Evolutionary conservation across 257 asterid species (phyloP).

Genomic region (Orobanche coerulescens): DNA sequence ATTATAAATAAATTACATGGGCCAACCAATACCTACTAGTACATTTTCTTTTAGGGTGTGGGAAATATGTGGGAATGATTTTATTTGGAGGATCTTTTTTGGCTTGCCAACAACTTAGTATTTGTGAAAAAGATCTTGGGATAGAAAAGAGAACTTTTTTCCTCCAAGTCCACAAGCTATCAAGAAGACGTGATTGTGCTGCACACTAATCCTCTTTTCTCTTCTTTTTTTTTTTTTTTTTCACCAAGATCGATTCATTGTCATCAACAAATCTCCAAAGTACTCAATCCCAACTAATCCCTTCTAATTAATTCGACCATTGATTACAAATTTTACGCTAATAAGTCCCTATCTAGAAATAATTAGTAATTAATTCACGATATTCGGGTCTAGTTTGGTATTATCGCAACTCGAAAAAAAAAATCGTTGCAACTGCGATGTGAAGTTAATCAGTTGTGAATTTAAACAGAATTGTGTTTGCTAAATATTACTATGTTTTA

Average conservation of each 20-base stretch:
- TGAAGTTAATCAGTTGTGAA: too few relatives aligned
- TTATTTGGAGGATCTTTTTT: too few relatives aligned
- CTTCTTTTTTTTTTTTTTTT: slow-evolving; percentile 22
- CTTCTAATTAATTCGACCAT: slow-evolving; percentile 18
- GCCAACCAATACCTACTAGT: slow-evolving; percentile 8
- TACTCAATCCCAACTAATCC: slow-evolving; percentile 42
- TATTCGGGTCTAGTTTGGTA: too few relatives aligned
- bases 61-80: too few relatives aligned
- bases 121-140: slow-evolving; percentile 23
- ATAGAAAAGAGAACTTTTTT: slow-evolving; percentile 19
- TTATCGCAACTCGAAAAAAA: too few relatives aligned
- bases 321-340: slow-evolving; percentile 15
- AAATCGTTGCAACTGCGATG: too few relatives aligned
- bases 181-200: slow-evolving; percentile 28
- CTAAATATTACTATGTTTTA: too few relatives aligned
- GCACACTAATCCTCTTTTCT: too few relatives aligned
- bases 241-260: slow-evolving; percentile 21
- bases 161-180: slow-evolving; percentile 23
- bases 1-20: not conserved
- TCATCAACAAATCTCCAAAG: slow-evolving; percentile 25
- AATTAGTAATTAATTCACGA: slow-evolving; percentile 1
- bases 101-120: slow-evolving; percentile 24
- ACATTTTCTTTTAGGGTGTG: not conserved
- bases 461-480: too few relatives aligned
- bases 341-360: slow-evolving; percentile 29